These are phyloP conservation scores for Nematodospora valgi DNA, from an alignment of 805 yeast species.

Conservation along the genomic window DNA sequence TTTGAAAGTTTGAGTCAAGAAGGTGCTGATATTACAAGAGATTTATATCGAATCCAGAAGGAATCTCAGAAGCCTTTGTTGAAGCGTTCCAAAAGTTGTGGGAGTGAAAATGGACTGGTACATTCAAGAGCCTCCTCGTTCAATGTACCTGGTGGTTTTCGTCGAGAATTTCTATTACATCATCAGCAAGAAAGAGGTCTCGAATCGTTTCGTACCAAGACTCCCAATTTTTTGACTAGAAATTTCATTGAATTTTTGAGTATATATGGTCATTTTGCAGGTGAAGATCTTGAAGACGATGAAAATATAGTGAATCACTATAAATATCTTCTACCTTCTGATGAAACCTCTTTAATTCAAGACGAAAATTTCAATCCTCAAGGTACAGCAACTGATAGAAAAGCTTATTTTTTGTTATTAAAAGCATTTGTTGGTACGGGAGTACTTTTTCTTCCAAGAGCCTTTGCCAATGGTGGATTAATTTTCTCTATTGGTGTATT, in stretches of 20 bases:
- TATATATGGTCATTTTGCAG: slow-evolving; percentile 83
- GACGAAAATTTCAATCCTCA: slow-evolving; percentile 25
- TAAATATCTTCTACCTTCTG: slow-evolving; percentile 18
- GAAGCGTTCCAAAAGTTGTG: slow-evolving; percentile 16
- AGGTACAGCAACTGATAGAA: slow-evolving; percentile 70
- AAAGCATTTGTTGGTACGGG: slow-evolving; percentile 82
- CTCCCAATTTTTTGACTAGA: slow-evolving; percentile 55
- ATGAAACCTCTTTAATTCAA: slow-evolving; percentile 29
- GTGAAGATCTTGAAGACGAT: slow-evolving; percentile 72
- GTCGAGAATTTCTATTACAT: slow-evolving; percentile 61
- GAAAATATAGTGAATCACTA: slow-evolving; percentile 55
- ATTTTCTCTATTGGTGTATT: slow-evolving; percentile 52
- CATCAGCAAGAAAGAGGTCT: slow-evolving; percentile 13
- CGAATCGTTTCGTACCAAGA: slow-evolving; percentile 12
- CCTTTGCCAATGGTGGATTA: slow-evolving; percentile 71
- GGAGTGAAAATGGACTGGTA: slow-evolving; percentile 1
- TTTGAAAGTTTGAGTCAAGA: slow-evolving; percentile 33
- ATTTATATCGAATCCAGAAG: slow-evolving; percentile 31
- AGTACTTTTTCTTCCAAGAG: slow-evolving; percentile 65
- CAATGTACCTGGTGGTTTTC: slow-evolving; percentile 79
- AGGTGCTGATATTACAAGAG: slow-evolving; percentile 53
- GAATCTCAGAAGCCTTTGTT: slow-evolving; percentile 14
- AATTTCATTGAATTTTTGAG: slow-evolving; percentile 76
- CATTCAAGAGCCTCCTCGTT: slow-evolving; percentile 57
- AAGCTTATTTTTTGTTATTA: slow-evolving; percentile 66